Base-by-base conservation (phyloP, 78 protist species). In the Planoprotostelium fungivorum region DNA sequence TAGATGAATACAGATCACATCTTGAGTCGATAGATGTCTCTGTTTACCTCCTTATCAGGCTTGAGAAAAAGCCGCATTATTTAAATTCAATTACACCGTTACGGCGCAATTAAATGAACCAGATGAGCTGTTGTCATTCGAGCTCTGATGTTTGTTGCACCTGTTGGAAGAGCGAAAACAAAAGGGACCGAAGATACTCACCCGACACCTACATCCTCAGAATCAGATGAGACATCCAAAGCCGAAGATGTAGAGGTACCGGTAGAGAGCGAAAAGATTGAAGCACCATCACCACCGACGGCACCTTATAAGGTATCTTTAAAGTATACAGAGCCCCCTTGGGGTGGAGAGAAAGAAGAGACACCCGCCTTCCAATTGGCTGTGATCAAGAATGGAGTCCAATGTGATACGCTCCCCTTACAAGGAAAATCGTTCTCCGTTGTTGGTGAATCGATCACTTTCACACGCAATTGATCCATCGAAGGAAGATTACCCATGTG, bases 291-390 rank as follows among this genome's bases (percentile, higher is more conserved):
- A n/a, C 16, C 73, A 16, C 73, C 5, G 16, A 51, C 73, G 5
- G 73, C 73, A 51, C 73, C 73, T 51, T 51, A 51, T 51, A 88
- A 34, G 35, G 73, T 86, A 28, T 91, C 89, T 29, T 1, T 89
- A 36, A 88, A 63, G 23, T 92, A 92, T 73, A 92, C 87, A 89
- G 94, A 89, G 85, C 94, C 94, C 29, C 31, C 9, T 34, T 92
- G 94, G 94, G 88, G 90, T 34, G 51, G 87, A 34, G 5, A 16
- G 23, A 84, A 51, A 34, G n/a, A n/a, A 29, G 84, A 86, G 5
- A 16, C 87, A 85, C 5, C 5, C 5, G n/a, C 87, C 35, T 85
- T 84, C 37, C 36, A 51, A 36, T 36, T 92, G 36, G 94, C 87
- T 38, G 91, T 86, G 0, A 92, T 92, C 25, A 92, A 92, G 34